A percentile compares a stretch with the other conserved stretches of the same genome.
These are phyloP conservation scores for Talaromyces trachyspermus DNA, from an alignment of 495 filamentous ascomycete genomes.

Conservation along the genomic window DNA sequence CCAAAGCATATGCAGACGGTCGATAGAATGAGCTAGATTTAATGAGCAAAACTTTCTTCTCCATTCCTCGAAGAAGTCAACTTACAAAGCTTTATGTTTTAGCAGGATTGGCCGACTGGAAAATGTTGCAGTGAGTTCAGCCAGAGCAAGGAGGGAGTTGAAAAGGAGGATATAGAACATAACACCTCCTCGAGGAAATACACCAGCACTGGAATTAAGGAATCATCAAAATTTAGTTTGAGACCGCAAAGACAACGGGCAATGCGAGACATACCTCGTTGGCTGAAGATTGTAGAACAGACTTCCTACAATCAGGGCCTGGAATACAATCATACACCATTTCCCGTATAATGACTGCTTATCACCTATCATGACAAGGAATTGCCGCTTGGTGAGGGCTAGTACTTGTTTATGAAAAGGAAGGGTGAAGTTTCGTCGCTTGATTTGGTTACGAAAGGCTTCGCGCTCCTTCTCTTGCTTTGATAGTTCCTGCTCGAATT, in stretches of 20 bases:
- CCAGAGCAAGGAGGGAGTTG: constrained; percentile 70
- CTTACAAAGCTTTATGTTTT: constrained; percentile 69
- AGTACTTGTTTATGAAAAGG: constrained; percentile 59
- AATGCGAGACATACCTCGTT: constrained; percentile 45
- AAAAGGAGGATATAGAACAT: constrained; percentile 76
- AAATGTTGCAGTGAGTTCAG: constrained; percentile 69
- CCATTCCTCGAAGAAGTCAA: neutral
- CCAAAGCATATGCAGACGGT: constrained; percentile 70
- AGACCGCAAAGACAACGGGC: too few species aligned
- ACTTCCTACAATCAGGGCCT: constrained; percentile 68
- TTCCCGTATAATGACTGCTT: constrained; percentile 40
- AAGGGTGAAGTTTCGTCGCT: constrained; percentile 56
- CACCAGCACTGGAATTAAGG: constrained; percentile 25
- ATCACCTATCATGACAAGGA: constrained; percentile 58
- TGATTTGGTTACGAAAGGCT: constrained; percentile 35
- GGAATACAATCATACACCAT: constrained; percentile 59
- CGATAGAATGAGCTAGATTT: constrained; percentile 61
- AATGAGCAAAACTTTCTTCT: constrained; percentile 7
- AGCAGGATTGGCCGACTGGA: constrained; percentile 63
- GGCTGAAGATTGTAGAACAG: constrained; percentile 65
- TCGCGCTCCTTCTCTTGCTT: constrained; percentile 39
- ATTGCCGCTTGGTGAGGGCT: constrained; percentile 61
- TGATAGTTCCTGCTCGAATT: constrained; percentile 46
- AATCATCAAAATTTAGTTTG: constrained; percentile 10
- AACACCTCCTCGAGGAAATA: constrained; percentile 45